Evolutionary conservation across 2,329 filamentous ascomycete genomes (phyloP).

Genomic region (Orbilia oligospora): DNA sequence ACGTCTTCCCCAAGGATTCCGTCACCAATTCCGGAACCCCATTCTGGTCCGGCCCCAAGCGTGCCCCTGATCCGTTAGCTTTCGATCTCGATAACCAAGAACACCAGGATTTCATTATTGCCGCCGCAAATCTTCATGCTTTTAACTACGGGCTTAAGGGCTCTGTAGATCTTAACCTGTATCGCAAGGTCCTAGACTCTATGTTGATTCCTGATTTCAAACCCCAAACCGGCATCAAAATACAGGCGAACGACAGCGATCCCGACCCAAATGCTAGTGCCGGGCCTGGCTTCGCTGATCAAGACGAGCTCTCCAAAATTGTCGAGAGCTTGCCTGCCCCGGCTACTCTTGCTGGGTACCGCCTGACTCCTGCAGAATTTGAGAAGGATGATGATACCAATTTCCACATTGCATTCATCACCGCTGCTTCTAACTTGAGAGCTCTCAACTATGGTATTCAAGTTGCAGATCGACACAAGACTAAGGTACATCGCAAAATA

Average conservation of each 20-base stretch:
- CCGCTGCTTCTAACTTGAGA: conserved; percentile 93
- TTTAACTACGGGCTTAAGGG: conserved; percentile 98
- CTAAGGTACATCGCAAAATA: conserved; percentile 74
- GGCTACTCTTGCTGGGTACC: conserved; percentile 86
- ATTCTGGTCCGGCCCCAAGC: conserved; percentile 99
- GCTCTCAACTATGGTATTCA: conserved; percentile 99
- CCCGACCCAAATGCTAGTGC: conserved; percentile 84
- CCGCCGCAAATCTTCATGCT: conserved; percentile 91
- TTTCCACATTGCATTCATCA: conserved; percentile 99
- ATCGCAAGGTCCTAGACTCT: conserved; percentile 84
- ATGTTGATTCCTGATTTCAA: conserved; percentile 97
- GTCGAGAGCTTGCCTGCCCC: conserved; percentile 81
- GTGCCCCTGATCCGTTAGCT: conserved; percentile 89
- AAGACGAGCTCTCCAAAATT: conserved; percentile 81
- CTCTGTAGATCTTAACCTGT: conserved; percentile 80
- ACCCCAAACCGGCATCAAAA: conserved; percentile 91
- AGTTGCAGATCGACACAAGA: conserved; percentile 93
- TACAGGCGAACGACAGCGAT: conserved; percentile 95
- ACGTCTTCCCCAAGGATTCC: conserved; percentile 97
- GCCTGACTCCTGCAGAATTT: conserved; percentile 92
- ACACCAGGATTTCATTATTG: conserved; percentile 88
- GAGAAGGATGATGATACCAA: conserved; percentile 99
- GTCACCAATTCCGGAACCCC: conserved; percentile 87
- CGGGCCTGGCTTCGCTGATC: conserved; percentile 75
- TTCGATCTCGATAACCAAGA: conserved; percentile 88